Conservation (phyloP, 805 yeast genomes). For the Saccharomyces kudriavzevii region DNA sequence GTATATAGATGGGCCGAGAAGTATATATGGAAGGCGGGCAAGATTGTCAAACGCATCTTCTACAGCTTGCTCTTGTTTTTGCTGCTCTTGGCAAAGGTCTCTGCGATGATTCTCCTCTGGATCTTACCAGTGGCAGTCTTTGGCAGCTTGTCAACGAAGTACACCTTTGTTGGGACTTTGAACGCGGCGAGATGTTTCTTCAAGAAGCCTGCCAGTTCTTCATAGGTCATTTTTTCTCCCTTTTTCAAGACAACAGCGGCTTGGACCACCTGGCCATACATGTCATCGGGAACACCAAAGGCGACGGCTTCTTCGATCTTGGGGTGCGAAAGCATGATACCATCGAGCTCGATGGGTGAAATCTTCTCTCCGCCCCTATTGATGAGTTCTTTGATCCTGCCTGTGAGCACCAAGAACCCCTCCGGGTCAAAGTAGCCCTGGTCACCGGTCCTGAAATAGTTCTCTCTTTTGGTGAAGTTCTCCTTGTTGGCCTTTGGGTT, state of each 20-base stretch:
- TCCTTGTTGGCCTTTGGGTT: slow-evolving; percentile 64
- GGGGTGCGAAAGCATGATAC: slow-evolving; percentile 50
- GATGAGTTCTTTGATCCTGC: slow-evolving; percentile 65
- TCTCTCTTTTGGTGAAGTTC: slow-evolving; percentile 46
- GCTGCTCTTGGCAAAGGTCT: slow-evolving; percentile 33
- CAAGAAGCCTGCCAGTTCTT: slow-evolving; percentile 42
- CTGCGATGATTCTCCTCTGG: slow-evolving; percentile 57
- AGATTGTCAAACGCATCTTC: not conserved
- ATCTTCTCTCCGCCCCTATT: slow-evolving; percentile 76
- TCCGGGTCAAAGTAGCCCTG: slow-evolving; percentile 57
- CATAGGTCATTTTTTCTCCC: slow-evolving; percentile 31
- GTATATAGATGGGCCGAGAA: not conserved
- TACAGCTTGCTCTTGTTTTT: slow-evolving; percentile 23
- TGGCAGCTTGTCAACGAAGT: slow-evolving; percentile 54
- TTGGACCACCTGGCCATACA: slow-evolving; percentile 64
- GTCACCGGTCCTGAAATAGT: slow-evolving; percentile 73
- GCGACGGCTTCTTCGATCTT: slow-evolving; percentile 63
- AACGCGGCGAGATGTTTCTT: slow-evolving; percentile 42
- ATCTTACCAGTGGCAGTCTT: slow-evolving; percentile 75
- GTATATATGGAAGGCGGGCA: not conserved
- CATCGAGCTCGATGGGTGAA: slow-evolving; percentile 64
- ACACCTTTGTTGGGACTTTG: slow-evolving; percentile 53
- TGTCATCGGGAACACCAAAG: slow-evolving; percentile 57
- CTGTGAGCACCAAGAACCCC: slow-evolving; percentile 54
- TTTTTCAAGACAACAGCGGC: slow-evolving; percentile 57